Evolutionary conservation across 345 rosid genomes (phyloP).

Genomic region (Populus davidiana): DNA sequence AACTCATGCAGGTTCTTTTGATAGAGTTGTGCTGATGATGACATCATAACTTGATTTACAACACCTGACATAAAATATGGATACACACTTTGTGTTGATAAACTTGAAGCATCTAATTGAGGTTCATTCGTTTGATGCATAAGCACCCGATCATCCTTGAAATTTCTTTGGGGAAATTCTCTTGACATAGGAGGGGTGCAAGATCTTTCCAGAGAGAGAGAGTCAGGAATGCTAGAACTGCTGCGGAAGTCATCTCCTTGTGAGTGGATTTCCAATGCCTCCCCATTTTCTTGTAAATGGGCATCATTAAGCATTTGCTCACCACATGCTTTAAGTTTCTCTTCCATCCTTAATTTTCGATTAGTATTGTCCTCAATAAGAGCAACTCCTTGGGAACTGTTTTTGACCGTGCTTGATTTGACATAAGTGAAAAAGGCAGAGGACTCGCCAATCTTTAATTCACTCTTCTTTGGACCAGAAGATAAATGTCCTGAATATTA

Average conservation of each 20-base stretch:
- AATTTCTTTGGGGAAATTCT: conserved; percentile 48
- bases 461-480: conserved; percentile 73
- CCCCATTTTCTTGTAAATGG: conserved; percentile 45
- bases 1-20: conserved; percentile 51
- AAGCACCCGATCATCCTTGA: conserved; percentile 41
- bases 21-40: conserved; percentile 55
- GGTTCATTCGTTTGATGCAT: conserved; percentile 42
- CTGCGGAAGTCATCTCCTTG: conserved; percentile 57
- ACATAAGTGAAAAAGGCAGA: conserved; percentile 95
- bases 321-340: conserved; percentile 27
- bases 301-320: conserved; percentile 35
- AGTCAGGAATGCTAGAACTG: conserved; percentile 51
- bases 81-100: conserved; percentile 49
- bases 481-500: conserved; percentile 55
- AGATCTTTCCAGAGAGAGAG: conserved; percentile 53
- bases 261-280: conserved; percentile 49
- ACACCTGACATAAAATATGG: conserved; percentile 75
- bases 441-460: conserved; percentile 75
- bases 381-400: conserved; percentile 21
- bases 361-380: conserved; percentile 24
- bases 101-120: conserved; percentile 47
- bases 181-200: conserved; percentile 54
- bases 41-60: conserved; percentile 68
- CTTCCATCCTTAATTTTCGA: conserved; percentile 31
- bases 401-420: conserved; percentile 51